phyloP scores from a whole-genome alignment of 345 rosid species.

The Linum tenue region DNA sequence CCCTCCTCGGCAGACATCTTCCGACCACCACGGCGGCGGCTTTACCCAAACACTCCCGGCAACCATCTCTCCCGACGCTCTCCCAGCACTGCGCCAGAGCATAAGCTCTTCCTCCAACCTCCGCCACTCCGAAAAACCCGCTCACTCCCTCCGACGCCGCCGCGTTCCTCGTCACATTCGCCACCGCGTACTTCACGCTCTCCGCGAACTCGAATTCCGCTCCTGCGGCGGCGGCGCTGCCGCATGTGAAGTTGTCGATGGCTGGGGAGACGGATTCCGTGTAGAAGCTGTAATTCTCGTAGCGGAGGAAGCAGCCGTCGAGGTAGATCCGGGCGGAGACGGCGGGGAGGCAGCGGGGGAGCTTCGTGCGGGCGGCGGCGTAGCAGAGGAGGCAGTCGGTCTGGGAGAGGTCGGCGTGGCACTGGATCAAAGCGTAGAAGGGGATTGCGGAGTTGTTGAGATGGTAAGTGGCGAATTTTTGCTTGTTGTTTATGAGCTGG shows the following conservation, averaged over 20 bases:
- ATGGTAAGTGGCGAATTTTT: constrained; percentile 31
- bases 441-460: constrained; percentile 11
- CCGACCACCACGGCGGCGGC: constrained; percentile 9
- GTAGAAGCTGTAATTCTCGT: constrained; percentile 37
- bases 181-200: constrained; percentile 1
- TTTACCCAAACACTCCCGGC: constrained; percentile 20
- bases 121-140: constrained; percentile 13
- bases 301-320: constrained; percentile 66
- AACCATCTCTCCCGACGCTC: constrained; percentile 13
- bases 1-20: background rate
- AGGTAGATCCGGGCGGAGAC: constrained; percentile 43
- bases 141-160: background rate
- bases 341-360: constrained; percentile 49
- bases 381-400: constrained; percentile 59
- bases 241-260: constrained; percentile 28
- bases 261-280: constrained; percentile 27
- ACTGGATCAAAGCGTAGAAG: constrained; percentile 42
- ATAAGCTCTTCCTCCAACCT: constrained; percentile 12
- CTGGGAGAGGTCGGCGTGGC: constrained; percentile 50
- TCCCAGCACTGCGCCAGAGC: constrained; percentile 32
- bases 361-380: constrained; percentile 39
- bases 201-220: background rate
- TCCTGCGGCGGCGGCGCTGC: constrained; percentile 3
- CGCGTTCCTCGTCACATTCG: background rate
- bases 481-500: constrained; percentile 9